Evolutionary conservation across 371 early-diverging fungal species (phyloP), one percentile per base, ranked within the genome.

Genomic region (Haplosporangium sp.): DNA sequence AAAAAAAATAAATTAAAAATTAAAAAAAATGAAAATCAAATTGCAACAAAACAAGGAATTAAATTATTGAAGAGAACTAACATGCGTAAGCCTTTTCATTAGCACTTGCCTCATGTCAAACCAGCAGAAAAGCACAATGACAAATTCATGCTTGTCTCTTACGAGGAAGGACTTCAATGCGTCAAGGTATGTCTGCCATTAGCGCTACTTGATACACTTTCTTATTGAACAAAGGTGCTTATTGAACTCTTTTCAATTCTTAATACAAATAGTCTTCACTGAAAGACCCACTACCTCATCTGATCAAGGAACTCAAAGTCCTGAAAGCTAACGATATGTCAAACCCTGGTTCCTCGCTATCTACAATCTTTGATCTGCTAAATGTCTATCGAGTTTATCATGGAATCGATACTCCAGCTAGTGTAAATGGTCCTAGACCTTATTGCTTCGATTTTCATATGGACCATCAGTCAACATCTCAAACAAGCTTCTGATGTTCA

Each of bases 81-180:
- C 27, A 27, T 27, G 27, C 27, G 27, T 27, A 27, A 27, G 27
- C 27, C 27, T 27, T 27, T 27, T 27, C 55, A 67, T 71, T 63
- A 84, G 88, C 71, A 84, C 82, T 20, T 81, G 65, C 74, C 86
- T 71, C 65, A 83, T 75, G 67, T 81, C 27, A 81, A 74, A 45
- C 67, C 81, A 4, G 69, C 75, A 34, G 82, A 81, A 40, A 71
- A 69, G 35, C 69, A 71, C 44, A 82, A 88, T 45, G 90, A 92
- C 85, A 91, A 88, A 74, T 92, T 88, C 74, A 86, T 92, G 85
- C 86, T 93, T 9, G 87, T 89, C 40, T 90, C 91, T 1, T 93
- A 93, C 70, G 87, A 81, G 45, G 88, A 83, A 15, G 73, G 77
- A 5, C 2, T 69, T 62, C 74, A 66, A 2, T 84, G 86, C 61